These are phyloP conservation scores for Straminergon stramineum DNA, from an alignment of 225 moss, liverwort and hornwort species.

Conservation along the genomic window DNA sequence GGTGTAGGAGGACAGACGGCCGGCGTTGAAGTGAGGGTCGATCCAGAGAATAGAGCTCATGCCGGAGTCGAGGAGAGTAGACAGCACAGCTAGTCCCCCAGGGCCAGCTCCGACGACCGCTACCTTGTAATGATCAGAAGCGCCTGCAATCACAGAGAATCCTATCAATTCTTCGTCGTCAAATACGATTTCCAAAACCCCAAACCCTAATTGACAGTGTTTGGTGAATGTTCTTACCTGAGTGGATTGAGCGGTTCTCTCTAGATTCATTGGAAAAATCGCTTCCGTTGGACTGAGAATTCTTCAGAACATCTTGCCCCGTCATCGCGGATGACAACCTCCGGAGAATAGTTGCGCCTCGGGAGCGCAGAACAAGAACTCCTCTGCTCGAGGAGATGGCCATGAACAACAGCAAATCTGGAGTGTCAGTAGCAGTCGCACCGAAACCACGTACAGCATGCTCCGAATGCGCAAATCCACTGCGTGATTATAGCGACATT, in stretches of 20 bases:
- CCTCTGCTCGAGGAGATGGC: not conserved
- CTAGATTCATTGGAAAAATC: not conserved
- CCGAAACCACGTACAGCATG: not conserved
- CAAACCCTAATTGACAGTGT: not conserved
- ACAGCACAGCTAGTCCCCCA: constrained; percentile 35
- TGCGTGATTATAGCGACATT: not conserved
- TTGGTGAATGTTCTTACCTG: not conserved
- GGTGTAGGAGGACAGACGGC: constrained; percentile 34
- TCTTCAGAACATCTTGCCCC: not conserved
- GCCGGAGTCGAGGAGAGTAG: constrained; percentile 29
- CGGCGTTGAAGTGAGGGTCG: constrained; percentile 41
- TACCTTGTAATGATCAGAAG: constrained; percentile 17
- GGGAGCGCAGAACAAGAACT: not conserved
- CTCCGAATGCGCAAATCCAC: not conserved
- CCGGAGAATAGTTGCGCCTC: not conserved
- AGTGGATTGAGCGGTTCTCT: not conserved
- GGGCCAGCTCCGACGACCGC: constrained; percentile 52
- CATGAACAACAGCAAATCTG: not conserved
- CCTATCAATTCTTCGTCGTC: not conserved
- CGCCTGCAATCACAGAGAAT: not conserved
- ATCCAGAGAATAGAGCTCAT: constrained; percentile 29
- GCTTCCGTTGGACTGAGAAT: not conserved
- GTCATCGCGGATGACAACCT: not conserved
- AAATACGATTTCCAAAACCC: not conserved
- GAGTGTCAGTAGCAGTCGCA: not conserved